These are phyloP conservation scores for Populus ilicifolia DNA, from an alignment of 345 rosid genomes.

Conservation along the genomic window DNA sequence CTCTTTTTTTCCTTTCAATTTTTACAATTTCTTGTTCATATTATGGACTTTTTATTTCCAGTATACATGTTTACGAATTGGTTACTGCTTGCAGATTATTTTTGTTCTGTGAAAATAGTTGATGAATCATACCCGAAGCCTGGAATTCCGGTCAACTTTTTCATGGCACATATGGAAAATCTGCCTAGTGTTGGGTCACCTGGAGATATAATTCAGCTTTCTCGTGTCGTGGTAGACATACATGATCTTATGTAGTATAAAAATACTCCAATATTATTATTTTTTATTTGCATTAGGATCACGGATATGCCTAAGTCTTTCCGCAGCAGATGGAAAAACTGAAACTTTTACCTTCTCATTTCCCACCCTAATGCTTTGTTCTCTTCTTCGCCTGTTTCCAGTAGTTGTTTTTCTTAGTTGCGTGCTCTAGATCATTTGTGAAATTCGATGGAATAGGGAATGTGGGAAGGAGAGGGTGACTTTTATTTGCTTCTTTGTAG, in stretches of 20 bases:
- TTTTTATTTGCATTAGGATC: background rate
- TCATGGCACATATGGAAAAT: slow-evolving; percentile 22
- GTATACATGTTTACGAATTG: background rate
- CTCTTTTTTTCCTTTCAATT: background rate
- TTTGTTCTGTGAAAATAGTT: slow-evolving; percentile 43
- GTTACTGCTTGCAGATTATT: slow-evolving; percentile 45
- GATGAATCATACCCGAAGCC: slow-evolving; percentile 45
- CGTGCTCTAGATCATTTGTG: background rate
- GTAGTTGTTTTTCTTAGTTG: background rate
- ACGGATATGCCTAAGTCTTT: too few relatives aligned
- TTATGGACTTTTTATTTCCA: background rate
- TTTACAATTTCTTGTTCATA: background rate
- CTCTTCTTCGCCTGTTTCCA: too few relatives aligned
- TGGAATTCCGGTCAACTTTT: slow-evolving; percentile 50
- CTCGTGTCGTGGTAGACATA: slow-evolving; percentile 49
- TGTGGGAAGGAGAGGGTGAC: background rate
- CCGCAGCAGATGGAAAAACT: too few relatives aligned
- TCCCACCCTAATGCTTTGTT: too few relatives aligned
- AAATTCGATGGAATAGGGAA: background rate
- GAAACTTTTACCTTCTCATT: too few relatives aligned
- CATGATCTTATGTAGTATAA: background rate
- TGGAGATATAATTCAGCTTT: slow-evolving; percentile 57
- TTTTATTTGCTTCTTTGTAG: background rate
- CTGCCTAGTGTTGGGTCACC: slow-evolving; percentile 51
- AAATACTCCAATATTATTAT: background rate